phyloP scores from a whole-genome alignment of 2,329 filamentous ascomycete species.

The Colletotrichum musae region DNA sequence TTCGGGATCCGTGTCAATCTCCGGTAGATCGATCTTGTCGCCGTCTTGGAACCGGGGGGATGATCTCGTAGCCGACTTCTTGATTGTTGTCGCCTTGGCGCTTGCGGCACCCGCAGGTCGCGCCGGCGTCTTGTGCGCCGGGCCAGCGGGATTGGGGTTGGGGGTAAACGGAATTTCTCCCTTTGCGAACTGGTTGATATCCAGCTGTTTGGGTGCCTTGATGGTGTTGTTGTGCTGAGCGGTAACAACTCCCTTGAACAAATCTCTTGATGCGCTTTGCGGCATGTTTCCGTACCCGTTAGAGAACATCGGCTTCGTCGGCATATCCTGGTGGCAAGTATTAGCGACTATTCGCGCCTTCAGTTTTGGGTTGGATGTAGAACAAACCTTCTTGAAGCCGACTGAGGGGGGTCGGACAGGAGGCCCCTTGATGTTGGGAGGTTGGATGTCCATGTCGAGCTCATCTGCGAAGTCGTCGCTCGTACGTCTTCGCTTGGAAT shows the following conservation, averaged over 20 bases:
- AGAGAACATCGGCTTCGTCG: conserved; percentile 72
- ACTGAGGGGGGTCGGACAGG: conserved; percentile 84
- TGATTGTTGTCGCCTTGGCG: conserved; percentile 70
- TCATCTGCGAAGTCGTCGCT: conserved; percentile 80
- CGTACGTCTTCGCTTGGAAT: conserved; percentile 85
- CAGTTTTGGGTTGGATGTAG: background rate
- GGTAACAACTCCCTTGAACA: conserved; percentile 78
- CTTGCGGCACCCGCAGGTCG: conserved; percentile 63
- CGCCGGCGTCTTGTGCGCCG: conserved; percentile 79
- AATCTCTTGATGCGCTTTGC: conserved; percentile 65
- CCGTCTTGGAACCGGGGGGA: conserved; percentile 91
- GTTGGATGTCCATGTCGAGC: conserved; percentile 70
- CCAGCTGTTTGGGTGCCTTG: conserved; percentile 78
- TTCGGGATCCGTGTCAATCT: conserved; percentile 95
- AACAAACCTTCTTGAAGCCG: conserved; percentile 75
- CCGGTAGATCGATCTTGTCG: conserved; percentile 91
- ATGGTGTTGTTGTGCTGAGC: conserved; percentile 76
- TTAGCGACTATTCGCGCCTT: conserved; percentile 19
- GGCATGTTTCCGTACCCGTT: conserved; percentile 74
- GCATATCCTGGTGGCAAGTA: conserved; percentile 64
- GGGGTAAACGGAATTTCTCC: conserved; percentile 92
- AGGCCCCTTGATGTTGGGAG: conserved; percentile 79
- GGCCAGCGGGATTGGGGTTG: conserved; percentile 68
- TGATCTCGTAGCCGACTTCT: conserved; percentile 71
- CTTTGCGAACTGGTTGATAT: conserved; percentile 90